Evolutionary conservation across 108 stramenopile genomes (phyloP), one percentile per base, ranked within the genome.

Genomic region (Pseudonitzschia pungens): DNA sequence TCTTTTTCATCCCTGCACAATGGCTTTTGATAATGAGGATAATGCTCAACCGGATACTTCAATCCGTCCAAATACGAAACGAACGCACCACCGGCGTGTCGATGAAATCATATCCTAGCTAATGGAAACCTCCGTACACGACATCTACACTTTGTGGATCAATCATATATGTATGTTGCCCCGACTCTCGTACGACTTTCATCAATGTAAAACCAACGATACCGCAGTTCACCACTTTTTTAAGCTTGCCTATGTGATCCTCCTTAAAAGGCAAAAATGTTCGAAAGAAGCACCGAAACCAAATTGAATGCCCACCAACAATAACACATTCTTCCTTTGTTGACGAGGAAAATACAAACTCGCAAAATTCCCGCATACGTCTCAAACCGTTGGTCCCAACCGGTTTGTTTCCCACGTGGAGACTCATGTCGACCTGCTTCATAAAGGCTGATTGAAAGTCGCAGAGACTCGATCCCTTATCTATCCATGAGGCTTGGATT

Each of bases 161-260:
- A 68, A 96, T 89, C 88, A 93, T 90, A 55, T 89, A 96, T 33
- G 76, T 80, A 24, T 73, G 70, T 29, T 50, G 66, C 3, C 81
- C 86, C 32, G 53, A 68, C 44, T 68, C 70, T 20, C 86, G 77
- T 15, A 80, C 83, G 22, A 84, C 89, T 79, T 91, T 89, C 66
- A 88, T 65, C 57, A 97, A 68, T 0, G 84, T 85, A 54, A 95
- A 87, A 45, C 84, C 80, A 10, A 96, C 89, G 31, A 87, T 76
- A 24, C 97, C 97, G n/a, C 90, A 89, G 78, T 96, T 96, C 50
- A 94, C 88, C 68, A 97, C 72, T 79, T 97, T 97, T 72, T 92
- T 93, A 55, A 77, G 88, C 71, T 96, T 94, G n/a, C 81, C 55
- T 22, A 73, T 41, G 74, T 95, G 94, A 8, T 87, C 81, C 43